Evolutionary conservation across 2,329 filamentous ascomycete genomes (phyloP).

Genomic region (Colletotrichum tropicicola): DNA sequence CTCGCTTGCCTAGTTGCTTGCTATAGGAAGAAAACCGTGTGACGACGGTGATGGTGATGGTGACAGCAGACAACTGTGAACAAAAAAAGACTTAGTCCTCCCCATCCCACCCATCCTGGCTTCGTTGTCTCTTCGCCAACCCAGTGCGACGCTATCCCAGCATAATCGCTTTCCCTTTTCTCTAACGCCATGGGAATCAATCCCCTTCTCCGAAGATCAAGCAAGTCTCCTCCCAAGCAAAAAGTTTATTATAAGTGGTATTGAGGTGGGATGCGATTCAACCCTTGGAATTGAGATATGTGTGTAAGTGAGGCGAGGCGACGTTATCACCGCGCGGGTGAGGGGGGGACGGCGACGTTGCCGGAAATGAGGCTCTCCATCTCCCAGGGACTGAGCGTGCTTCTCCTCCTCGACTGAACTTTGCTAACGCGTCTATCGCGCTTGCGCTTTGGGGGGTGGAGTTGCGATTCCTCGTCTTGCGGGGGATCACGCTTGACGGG

Average conservation of each 20-base stretch:
- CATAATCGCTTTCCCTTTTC: not conserved
- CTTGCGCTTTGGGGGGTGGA: conserved; percentile 53
- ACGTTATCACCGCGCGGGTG: conserved; percentile 11
- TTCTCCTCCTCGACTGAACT: conserved; percentile 71
- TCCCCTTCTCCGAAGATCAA: not conserved
- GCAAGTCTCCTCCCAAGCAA: not conserved
- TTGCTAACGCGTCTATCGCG: conserved; percentile 62
- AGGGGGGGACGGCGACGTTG: conserved; percentile 32
- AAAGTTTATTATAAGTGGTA: conserved; percentile 1
- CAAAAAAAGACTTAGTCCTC: not conserved
- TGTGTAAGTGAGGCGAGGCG: not conserved
- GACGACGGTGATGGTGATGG: no score
- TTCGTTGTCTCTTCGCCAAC: not conserved
- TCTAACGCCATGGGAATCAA: not conserved
- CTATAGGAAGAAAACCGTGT: not conserved
- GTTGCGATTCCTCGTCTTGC: conserved; percentile 9
- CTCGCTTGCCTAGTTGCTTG: no score
- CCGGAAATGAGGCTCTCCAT: conserved; percentile 70
- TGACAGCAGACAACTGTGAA: no score
- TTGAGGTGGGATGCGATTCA: not conserved
- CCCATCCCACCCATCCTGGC: not conserved
- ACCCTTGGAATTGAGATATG: not conserved
- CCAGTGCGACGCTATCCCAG: not conserved
- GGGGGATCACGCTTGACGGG: conserved; percentile 44
- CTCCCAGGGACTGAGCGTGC: conserved; percentile 80